These are phyloP conservation scores for Stipa capillata DNA, from an alignment of 176 grass and related monocot genomes.

Conservation along the genomic window DNA sequence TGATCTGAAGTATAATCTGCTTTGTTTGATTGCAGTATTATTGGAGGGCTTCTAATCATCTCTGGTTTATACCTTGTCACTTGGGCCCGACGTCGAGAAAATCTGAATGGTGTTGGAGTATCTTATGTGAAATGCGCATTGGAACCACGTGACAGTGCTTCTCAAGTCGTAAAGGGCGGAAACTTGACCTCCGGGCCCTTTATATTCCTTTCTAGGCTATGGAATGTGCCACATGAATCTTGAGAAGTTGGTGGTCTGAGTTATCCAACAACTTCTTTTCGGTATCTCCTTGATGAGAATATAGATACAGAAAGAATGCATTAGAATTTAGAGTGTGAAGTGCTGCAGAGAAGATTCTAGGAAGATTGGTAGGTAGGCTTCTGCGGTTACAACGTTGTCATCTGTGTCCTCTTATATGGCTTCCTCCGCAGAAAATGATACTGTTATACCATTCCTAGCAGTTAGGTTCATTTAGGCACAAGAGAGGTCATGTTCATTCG, in stretches of 20 bases:
- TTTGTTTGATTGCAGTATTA: conserved; percentile 58
- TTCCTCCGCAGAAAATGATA: conserved; percentile 1
- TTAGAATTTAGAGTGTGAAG: conserved; percentile 8
- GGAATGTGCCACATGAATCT: conserved; percentile 62
- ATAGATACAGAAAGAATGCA: conserved; percentile 8
- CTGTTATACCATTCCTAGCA: neutral
- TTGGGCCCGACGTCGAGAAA: conserved; percentile 70
- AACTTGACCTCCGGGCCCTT: conserved; percentile 27
- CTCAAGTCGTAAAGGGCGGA: conserved; percentile 33
- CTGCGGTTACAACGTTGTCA: too few species aligned
- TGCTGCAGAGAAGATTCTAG: conserved; percentile 19
- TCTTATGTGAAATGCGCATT: conserved; percentile 39
- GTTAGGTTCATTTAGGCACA: conserved; percentile 10
- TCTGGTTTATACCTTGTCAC: conserved; percentile 82
- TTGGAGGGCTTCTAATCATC: conserved; percentile 83
- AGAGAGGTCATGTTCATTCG: neutral
- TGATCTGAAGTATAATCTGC: conserved; percentile 15
- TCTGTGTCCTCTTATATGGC: neutral
- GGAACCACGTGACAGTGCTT: conserved; percentile 21
- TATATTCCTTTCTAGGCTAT: conserved; percentile 44
- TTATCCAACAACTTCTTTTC: conserved; percentile 9
- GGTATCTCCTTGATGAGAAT: conserved; percentile 13
- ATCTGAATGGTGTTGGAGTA: neutral
- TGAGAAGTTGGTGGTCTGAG: conserved; percentile 16
- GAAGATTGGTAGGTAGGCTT: neutral